phyloP scores from a whole-genome alignment of 1,284 basidiomycete genomes.

The Singerocomus inundabilis region DNA sequence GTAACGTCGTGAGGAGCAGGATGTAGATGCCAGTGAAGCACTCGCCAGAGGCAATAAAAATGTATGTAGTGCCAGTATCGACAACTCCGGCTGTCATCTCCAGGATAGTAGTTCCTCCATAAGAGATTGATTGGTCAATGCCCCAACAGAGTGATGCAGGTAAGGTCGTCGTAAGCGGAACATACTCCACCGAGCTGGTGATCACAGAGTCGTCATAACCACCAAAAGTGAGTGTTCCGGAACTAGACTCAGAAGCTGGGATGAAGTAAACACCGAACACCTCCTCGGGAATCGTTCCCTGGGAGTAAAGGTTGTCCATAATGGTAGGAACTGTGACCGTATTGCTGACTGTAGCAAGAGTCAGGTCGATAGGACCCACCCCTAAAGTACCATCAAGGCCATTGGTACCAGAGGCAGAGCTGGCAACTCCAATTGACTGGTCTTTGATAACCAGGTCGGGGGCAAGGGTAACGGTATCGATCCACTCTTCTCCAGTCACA shows the following conservation, averaged over 20 bases:
- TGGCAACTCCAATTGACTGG: conserved; percentile 59
- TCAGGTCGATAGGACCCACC: conserved; percentile 53
- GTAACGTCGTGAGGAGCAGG: too few species aligned
- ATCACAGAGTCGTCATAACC: conserved; percentile 42
- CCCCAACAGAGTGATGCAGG: conserved; percentile 54
- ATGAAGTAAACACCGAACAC: conserved; percentile 51
- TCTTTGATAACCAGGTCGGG: conserved; percentile 41
- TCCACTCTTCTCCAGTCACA: too few species aligned
- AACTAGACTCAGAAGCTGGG: conserved; percentile 34
- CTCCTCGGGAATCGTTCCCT: conserved; percentile 43
- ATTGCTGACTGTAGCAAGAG: too few species aligned
- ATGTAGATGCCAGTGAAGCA: neutral
- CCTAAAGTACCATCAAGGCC: conserved; percentile 57
- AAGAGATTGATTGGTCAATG: conserved; percentile 49
- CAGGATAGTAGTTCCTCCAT: conserved; percentile 42
- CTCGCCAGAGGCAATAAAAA: conserved; percentile 40
- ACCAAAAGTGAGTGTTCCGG: conserved; percentile 53
- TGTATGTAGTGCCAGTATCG: conserved; percentile 49
- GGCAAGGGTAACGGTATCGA: conserved; percentile 47
- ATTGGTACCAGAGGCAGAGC: conserved; percentile 27
- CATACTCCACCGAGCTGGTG: conserved; percentile 45
- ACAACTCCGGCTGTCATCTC: conserved; percentile 31
- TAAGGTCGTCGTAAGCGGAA: conserved; percentile 48
- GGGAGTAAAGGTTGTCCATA: conserved; percentile 41
- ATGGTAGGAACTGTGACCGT: conserved; percentile 39